Evolutionary conservation across 805 yeast genomes (phyloP).

Genomic region (Phaffomyces opuntiae): DNA sequence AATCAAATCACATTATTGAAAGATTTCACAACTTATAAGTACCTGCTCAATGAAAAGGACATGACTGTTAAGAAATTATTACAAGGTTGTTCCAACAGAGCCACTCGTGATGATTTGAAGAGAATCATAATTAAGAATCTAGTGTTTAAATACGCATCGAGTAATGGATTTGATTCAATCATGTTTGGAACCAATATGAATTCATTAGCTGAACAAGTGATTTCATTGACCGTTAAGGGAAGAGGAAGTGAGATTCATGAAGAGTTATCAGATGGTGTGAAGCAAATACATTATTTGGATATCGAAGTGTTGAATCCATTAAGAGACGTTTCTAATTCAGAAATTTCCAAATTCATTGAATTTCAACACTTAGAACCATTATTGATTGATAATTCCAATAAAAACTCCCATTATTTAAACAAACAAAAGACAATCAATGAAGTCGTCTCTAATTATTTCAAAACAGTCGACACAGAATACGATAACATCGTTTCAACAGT

Average conservation of each 20-base stretch:
- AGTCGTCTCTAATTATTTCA: conserved; percentile 66
- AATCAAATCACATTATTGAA: conserved; percentile 29
- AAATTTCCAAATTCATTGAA: conserved; percentile 49
- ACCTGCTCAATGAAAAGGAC: conserved; percentile 8
- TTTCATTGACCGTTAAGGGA: conserved; percentile 78
- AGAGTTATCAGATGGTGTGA: conserved; percentile 38
- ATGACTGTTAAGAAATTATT: conserved; percentile 29
- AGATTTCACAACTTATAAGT: conserved; percentile 11
- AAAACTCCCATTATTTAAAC: conserved; percentile 34
- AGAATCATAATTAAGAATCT: conserved; percentile 41
- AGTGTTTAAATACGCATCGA: conserved; percentile 38
- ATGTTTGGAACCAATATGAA: conserved; percentile 79
- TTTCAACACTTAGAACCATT: conserved; percentile 21
- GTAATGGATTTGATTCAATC: conserved; percentile 44
- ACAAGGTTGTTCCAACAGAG: conserved; percentile 38
- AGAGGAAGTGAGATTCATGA: conserved; percentile 65
- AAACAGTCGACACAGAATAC: conserved; percentile 64
- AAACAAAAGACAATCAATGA: conserved; percentile 80
- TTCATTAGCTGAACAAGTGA: conserved; percentile 68
- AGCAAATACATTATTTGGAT: conserved; percentile 22
- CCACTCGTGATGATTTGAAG: conserved; percentile 60
- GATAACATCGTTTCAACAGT: conserved; percentile 91
- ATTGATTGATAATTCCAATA: conserved; percentile 16
- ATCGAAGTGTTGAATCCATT: conserved; percentile 59
- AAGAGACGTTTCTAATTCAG: conserved; percentile 63